Evolutionary conservation across 2,329 filamentous ascomycete genomes (phyloP), one percentile per base, ranked within the genome.

Genomic region (Nemania sp.): DNA sequence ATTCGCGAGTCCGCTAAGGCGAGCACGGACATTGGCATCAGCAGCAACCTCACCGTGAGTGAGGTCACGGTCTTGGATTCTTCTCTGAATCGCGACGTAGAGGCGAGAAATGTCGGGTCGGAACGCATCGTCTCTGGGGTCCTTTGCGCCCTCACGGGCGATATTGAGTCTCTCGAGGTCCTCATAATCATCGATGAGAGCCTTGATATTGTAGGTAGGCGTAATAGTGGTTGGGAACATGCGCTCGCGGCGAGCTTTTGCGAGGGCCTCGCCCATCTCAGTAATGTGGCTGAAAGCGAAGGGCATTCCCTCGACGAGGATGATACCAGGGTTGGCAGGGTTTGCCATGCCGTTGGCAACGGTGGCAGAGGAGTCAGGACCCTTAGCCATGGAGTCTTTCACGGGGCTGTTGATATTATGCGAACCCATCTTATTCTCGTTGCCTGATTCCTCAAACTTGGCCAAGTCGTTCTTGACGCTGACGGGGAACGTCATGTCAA

Each of bases 31-130:
- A 6, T 73, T 76, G 20, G 71, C 49, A 0, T 73, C 64, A 2
- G 73, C 73, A 51, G 68, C 67, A 11, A 69, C 26, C 26, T 77
- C 60, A 62, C 69, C 22, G 47, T 74, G 26, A 70, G 71, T 45
- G 24, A 75, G 70, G 68, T 83, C 80, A 1, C 82, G 81, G 20
- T 79, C 76, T 3, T 73, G 71, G 53, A 83, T 82, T 4, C 72
- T 72, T 3, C 77, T 77, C 2, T 77, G 70, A 18, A 82, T 77
- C 22, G 80, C 73, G 10, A 81, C 73, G 0, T 72, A 74, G 0
- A 81, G 73, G 0, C 65, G 65, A 54, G 29, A 63, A 11, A 47
- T 27, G 35, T 66, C 59, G 45, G 71, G 70, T 8, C 24, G 20
- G 45, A 61, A 67, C 57, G 73, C 75, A 47, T 74, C 54, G 45